Evolutionary conservation across 305 asterid species (phyloP).

Genomic region (Petunia hybrid): DNA sequence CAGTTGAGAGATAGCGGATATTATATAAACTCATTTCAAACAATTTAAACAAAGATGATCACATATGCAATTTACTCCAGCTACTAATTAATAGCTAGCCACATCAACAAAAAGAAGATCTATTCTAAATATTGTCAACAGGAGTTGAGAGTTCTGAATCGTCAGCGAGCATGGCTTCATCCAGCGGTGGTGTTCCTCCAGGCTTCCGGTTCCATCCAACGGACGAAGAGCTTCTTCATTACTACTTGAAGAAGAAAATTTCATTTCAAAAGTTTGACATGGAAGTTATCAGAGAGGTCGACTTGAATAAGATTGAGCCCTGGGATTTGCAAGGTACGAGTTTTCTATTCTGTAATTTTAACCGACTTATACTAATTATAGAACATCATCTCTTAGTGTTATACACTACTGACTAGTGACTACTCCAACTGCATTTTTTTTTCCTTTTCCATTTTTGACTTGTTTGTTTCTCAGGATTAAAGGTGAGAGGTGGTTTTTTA

Average conservation of each 20-base stretch:
- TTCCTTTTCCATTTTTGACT: not conserved
- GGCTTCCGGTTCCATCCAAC: slow-evolving; percentile 89
- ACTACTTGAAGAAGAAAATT: slow-evolving; percentile 75
- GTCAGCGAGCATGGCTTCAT: slow-evolving; percentile 46
- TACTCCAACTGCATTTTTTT: not conserved
- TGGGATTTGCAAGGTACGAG: slow-evolving; percentile 80
- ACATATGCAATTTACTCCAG: not conserved
- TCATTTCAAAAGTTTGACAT: slow-evolving; percentile 76
- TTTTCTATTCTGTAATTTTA: not conserved
- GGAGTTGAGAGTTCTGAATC: not conserved
- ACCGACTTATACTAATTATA: not conserved
- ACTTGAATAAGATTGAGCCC: slow-evolving; percentile 78
- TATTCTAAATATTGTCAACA: not conserved
- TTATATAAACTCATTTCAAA: not conserved
- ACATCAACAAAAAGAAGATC: not conserved
- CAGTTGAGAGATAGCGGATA: slow-evolving; percentile 27
- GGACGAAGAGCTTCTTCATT: slow-evolving; percentile 83
- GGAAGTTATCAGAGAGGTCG: slow-evolving; percentile 85
- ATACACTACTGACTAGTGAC: too few relatives aligned
- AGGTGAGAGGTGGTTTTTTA: not conserved
- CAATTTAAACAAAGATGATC: not conserved
- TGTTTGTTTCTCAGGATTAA: not conserved
- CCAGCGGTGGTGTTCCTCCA: slow-evolving; percentile 85
- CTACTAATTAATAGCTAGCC: too few relatives aligned
- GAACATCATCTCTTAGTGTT: too few relatives aligned